These are phyloP conservation scores for Monilinia fructigena DNA, from an alignment of 2,329 filamentous ascomycete genomes.

Conservation along the genomic window DNA sequence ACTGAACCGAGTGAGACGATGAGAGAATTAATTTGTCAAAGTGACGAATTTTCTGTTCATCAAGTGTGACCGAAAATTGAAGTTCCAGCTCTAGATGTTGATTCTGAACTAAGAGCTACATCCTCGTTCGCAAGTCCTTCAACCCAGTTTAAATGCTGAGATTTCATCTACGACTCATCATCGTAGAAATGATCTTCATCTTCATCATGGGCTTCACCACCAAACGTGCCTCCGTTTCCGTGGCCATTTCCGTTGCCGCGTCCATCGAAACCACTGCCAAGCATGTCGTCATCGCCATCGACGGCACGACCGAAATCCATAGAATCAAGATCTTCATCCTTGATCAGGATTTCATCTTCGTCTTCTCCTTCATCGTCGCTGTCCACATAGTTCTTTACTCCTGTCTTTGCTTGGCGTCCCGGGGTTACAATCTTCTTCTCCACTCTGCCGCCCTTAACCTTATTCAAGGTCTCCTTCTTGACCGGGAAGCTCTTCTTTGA, in stretches of 20 bases:
- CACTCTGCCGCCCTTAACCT: conserved; percentile 30
- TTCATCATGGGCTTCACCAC: background rate
- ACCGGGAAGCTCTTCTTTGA: conserved; percentile 27
- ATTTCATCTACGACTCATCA: background rate
- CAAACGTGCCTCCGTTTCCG: background rate
- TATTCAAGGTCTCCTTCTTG: conserved; percentile 31
- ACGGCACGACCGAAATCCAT: background rate
- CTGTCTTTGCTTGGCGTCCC: background rate
- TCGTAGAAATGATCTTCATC: conserved; percentile 2
- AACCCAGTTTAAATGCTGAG: background rate
- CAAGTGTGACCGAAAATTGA: background rate
- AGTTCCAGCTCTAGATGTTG: background rate
- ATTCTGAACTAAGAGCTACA: background rate
- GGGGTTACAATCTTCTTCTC: conserved; percentile 21
- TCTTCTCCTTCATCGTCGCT: conserved; percentile 23
- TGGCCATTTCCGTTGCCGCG: background rate
- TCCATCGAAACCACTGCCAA: background rate
- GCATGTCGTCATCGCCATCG: conserved; percentile 8
- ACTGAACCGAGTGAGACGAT: background rate
- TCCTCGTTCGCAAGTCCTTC: background rate
- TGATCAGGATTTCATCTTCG: conserved; percentile 8
- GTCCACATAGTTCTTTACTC: conserved; percentile 6
- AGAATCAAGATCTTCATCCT: background rate
- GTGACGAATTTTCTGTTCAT: background rate
- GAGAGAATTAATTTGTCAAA: background rate